A percentile compares a stretch with the other conserved stretches of the same genome.
Conservation (phyloP, 2,329 filamentous ascomycete species). For the Fonsecaea nubica region DNA sequence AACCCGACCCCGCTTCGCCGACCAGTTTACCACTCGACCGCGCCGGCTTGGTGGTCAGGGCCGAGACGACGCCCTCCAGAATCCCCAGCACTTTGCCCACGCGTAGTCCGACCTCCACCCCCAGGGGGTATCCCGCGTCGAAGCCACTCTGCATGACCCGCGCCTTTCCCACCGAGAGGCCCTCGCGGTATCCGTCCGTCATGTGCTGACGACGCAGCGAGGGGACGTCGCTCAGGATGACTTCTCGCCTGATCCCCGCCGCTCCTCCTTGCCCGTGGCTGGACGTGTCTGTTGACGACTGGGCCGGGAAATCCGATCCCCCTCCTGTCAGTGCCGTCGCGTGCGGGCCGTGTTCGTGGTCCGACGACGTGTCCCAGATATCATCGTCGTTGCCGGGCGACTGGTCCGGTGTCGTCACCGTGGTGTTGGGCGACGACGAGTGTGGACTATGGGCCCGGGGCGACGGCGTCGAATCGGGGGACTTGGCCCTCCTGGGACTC, state of each 20-base stretch:
- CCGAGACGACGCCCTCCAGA: slow-evolving; percentile 71
- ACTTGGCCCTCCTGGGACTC: neutral
- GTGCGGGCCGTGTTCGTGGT: slow-evolving; percentile 16
- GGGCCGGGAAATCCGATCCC: neutral
- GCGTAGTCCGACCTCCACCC: slow-evolving; percentile 76
- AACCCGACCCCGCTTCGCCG: neutral
- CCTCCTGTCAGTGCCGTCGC: neutral
- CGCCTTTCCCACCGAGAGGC: slow-evolving; percentile 76
- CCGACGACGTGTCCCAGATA: slow-evolving; percentile 38
- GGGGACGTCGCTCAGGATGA: slow-evolving; percentile 69
- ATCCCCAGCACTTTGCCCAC: slow-evolving; percentile 78
- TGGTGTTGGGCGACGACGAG: slow-evolving; percentile 29
- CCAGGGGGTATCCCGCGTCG: slow-evolving; percentile 86
- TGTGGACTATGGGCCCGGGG: slow-evolving; percentile 4
- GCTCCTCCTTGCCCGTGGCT: neutral
- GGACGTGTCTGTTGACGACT: neutral
- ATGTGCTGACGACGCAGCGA: slow-evolving; percentile 77
- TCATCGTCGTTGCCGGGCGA: slow-evolving; percentile 32
- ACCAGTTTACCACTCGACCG: neutral
- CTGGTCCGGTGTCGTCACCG: slow-evolving; percentile 35
- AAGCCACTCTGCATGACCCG: slow-evolving; percentile 83
- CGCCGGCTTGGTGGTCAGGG: slow-evolving; percentile 39
- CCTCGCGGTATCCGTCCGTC: slow-evolving; percentile 90
- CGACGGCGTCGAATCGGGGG: slow-evolving; percentile 5
- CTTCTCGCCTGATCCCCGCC: neutral